Evolutionary conservation across 805 yeast genomes (phyloP).

Genomic region (Tetrapisispora fleetii): DNA sequence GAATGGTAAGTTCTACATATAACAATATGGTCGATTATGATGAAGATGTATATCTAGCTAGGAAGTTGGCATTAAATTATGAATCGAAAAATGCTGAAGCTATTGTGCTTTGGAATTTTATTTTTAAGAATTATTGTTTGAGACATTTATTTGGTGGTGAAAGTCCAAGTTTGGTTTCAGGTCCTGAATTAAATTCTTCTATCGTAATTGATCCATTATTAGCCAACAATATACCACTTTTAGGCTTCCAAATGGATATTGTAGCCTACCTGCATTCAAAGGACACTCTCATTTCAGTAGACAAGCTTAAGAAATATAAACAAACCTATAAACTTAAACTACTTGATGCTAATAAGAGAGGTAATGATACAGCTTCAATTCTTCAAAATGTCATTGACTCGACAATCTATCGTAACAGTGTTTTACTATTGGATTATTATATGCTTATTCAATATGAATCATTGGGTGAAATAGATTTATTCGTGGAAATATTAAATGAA

Average conservation of each 20-base stretch:
- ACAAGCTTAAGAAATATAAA: conserved; percentile 11
- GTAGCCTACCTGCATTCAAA: conserved; percentile 22
- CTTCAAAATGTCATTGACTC: conserved; percentile 21
- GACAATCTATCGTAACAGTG: conserved; percentile 20
- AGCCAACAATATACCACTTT: conserved; percentile 12
- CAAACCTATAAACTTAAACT: conserved; percentile 14
- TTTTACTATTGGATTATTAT: conserved; percentile 16
- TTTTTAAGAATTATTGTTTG: conserved; percentile 23
- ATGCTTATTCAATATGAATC: conserved; percentile 21
- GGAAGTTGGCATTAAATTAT: conserved; percentile 18
- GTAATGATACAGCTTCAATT: conserved; percentile 16
- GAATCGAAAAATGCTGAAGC: conserved; percentile 18
- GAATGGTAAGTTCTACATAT: conserved; percentile 5
- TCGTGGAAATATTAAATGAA: conserved; percentile 14
- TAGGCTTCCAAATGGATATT: conserved; percentile 18
- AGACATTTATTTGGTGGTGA: conserved; percentile 25
- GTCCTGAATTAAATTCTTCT: conserved; percentile 12
- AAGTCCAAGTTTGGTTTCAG: conserved; percentile 16
- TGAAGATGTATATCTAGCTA: conserved; percentile 24
- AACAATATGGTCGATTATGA: conserved; percentile 16
- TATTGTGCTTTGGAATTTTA: conserved; percentile 24
- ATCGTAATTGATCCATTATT: conserved; percentile 21
- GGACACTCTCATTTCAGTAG: conserved; percentile 15
- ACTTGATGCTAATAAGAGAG: conserved; percentile 17
- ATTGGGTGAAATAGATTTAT: conserved; percentile 11